Percentiles rank a stretch among this genome's conserved stretches.
Evolutionary conservation across 2,329 filamentous ascomycete species (phyloP).

Genomic region (Colletotrichum truncatum): DNA sequence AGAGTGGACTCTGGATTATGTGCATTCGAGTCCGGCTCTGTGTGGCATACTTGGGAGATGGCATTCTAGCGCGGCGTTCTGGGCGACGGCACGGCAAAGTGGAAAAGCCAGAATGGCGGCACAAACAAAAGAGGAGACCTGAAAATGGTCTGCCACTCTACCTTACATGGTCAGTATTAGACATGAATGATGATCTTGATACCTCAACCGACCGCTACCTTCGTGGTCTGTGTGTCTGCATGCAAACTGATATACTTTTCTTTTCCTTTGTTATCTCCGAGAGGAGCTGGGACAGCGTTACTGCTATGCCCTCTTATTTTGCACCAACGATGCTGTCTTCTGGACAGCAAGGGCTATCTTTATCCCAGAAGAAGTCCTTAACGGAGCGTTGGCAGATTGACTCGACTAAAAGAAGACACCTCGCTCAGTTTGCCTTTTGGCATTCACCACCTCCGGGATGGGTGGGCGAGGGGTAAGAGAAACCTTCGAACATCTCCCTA

Average conservation of each 20-base stretch:
- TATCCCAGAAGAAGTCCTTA: constrained; percentile 76
- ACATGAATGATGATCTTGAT: constrained; percentile 32
- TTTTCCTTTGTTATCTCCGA: constrained; percentile 7
- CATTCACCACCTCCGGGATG: constrained; percentile 42
- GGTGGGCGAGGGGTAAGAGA: constrained; percentile 52
- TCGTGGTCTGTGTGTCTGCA: constrained; percentile 11
- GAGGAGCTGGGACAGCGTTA: not conserved
- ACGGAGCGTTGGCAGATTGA: constrained; percentile 83
- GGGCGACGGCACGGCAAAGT: constrained; percentile 9
- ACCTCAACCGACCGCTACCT: constrained; percentile 30
- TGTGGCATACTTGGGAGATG: constrained; percentile 24
- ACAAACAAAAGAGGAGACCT: constrained; percentile 29
- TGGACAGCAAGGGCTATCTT: constrained; percentile 78
- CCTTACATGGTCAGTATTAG: constrained; percentile 28
- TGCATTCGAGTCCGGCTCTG: constrained; percentile 3
- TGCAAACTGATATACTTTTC: constrained; percentile 25
- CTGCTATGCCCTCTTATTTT: too few relatives aligned
- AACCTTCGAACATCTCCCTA: constrained; percentile 44
- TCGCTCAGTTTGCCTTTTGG: constrained; percentile 38
- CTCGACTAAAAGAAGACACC: constrained; percentile 49
- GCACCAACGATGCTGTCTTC: constrained; percentile 74
- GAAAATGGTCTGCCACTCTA: constrained; percentile 10
- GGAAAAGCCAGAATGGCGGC: constrained; percentile 32
- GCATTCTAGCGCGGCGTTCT: constrained; percentile 46
- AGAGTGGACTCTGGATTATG: constrained; percentile 11